Evolutionary conservation across 2,329 filamentous ascomycete genomes (phyloP), one percentile per base, ranked within the genome.

Genomic region (Calonectria pteridis): DNA sequence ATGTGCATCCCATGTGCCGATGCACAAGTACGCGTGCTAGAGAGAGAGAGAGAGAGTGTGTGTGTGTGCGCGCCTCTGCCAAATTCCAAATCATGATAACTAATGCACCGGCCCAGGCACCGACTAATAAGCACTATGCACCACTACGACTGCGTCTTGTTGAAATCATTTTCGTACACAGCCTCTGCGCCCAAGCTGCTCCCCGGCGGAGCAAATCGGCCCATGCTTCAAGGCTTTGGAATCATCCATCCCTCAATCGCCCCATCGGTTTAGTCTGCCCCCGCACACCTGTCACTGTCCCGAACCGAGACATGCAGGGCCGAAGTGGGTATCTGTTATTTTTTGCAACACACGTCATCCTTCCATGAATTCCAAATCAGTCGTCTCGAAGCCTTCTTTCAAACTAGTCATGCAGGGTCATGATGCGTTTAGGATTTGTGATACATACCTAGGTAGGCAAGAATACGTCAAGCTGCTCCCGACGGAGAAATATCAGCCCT

Each of bases 231-330:
- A 23, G 29, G 16, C 53, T 58, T 58, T 58, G 53, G 53, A 58
- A 58, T 58, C 53, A 58, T 31, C 33, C 26, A 53, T 40, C 31
- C 62, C 62, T 43, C 31, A 51, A 23, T 46, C 62, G 62, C 63
- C 43, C 37, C 53, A n/a, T 62, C n/a, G 3, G 53, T 26, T 35
- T 58, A 58, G 53, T 20, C 53, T 58, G 53, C 37, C 53, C 53
- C 53, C 53, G 55, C 55, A 63, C 31, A 46, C 67, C 65, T 58
- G 37, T 43, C 33, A 55, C 7, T 31, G 9, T n/a, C 26, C 33
- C 51, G 35, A 55, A 58, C 31, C 43, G 67, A 69, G 70, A 72
- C 70, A 72, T 72, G 69, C 69, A 40, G 55, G 18, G 53, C 37
- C 59, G 28, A 26, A 59, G 62, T 71, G 53, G 67, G 50, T 51